phyloP scores from a whole-genome alignment of 495 filamentous ascomycete genomes.

The Neurospora intermedia region DNA sequence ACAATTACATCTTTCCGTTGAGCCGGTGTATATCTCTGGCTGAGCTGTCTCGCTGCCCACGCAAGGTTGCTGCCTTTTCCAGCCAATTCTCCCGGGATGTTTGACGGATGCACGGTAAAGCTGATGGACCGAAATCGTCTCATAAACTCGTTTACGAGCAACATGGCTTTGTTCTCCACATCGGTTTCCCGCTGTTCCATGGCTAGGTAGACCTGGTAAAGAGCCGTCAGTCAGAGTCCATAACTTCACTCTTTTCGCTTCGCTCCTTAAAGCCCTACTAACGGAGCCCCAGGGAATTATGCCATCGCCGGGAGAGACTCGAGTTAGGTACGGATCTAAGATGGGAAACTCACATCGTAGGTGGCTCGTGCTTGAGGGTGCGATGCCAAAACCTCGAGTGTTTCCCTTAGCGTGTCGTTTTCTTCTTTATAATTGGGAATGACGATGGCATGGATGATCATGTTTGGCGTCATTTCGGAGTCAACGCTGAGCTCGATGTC shows the following conservation, averaged over 20 bases:
- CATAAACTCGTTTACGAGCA: slow-evolving; percentile 42
- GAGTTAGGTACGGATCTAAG: not conserved
- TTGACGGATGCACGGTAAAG: slow-evolving; percentile 49
- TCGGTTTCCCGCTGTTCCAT: slow-evolving; percentile 54
- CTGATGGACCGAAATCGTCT: slow-evolving; percentile 50
- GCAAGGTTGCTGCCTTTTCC: slow-evolving; percentile 61
- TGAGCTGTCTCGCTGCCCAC: slow-evolving; percentile 52
- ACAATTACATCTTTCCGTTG: slow-evolving; percentile 50
- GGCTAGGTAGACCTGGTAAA: slow-evolving; percentile 51
- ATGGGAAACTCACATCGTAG: slow-evolving; percentile 49
- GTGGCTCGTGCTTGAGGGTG: slow-evolving; percentile 50
- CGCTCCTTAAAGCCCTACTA: not conserved
- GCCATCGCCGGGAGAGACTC: not conserved
- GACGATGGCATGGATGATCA: slow-evolving; percentile 51
- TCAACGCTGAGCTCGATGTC: slow-evolving; percentile 31
- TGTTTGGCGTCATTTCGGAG: slow-evolving; percentile 26
- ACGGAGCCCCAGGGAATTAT: not conserved
- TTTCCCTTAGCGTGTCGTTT: slow-evolving; percentile 51
- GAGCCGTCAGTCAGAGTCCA: not conserved
- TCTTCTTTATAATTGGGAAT: slow-evolving; percentile 64
- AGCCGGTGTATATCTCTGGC: slow-evolving; percentile 40
- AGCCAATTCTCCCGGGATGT: slow-evolving; percentile 50
- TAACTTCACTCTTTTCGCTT: not conserved
- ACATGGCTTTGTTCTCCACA: slow-evolving; percentile 42
- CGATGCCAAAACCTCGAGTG: slow-evolving; percentile 52